A percentile compares a stretch with the other conserved stretches of the same genome.
Conservation (phyloP, 495 filamentous ascomycete genomes). For the Penicillium verhagenii region DNA sequence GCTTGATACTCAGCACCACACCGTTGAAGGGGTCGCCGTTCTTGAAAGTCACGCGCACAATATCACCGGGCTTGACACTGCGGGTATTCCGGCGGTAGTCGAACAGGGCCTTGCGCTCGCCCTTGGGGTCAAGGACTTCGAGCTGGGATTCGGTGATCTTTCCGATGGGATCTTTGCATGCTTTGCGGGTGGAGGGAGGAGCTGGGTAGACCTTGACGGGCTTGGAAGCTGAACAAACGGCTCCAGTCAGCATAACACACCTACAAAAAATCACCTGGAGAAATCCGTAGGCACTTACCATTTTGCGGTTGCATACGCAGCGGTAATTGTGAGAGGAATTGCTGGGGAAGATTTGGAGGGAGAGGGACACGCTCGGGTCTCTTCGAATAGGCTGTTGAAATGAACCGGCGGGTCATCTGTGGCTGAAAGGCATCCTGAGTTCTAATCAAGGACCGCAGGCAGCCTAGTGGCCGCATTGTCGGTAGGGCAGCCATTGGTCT, state of each 20-base stretch:
- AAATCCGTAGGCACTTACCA: conserved; percentile 20
- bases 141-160: conserved; percentile 65
- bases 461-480: conserved; percentile 64
- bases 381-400: conserved; percentile 42
- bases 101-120: conserved; percentile 78
- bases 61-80: conserved; percentile 75
- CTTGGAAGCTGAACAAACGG: conserved; percentile 31
- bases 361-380: conserved; percentile 38
- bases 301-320: conserved; percentile 34
- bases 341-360: conserved; percentile 39
- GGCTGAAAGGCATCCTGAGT: conserved; percentile 47
- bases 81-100: conserved; percentile 68
- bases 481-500: conserved; percentile 57
- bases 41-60: conserved; percentile 81
- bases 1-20: conserved; percentile 78
- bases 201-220: conserved; percentile 55
- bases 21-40: conserved; percentile 88
- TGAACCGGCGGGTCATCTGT: conserved; percentile 36
- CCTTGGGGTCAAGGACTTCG: conserved; percentile 73
- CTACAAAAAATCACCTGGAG: not conserved
- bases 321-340: conserved; percentile 45
- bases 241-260: conserved; percentile 14
- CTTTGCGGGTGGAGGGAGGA: conserved; percentile 42
- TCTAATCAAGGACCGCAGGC: conserved; percentile 55
- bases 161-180: conserved; percentile 60